Percentiles rank a stretch among this genome's conserved stretches.
Conservation (phyloP, 2,329 filamentous ascomycete genomes). For the Hortaea sp. region DNA sequence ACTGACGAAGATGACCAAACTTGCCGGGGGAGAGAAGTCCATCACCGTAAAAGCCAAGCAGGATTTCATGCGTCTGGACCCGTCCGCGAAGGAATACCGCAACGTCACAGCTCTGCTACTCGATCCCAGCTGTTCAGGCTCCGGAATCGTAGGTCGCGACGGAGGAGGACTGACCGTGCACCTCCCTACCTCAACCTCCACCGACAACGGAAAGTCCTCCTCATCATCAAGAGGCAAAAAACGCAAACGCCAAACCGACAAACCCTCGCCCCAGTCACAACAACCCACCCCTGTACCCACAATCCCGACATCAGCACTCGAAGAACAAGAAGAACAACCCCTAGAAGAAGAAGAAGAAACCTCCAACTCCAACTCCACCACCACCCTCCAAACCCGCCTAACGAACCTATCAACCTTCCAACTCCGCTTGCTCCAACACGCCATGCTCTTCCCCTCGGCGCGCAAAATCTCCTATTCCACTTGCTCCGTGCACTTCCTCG, state of each 20-base stretch:
- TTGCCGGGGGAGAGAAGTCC: conserved; percentile 58
- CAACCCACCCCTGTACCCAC: not conserved
- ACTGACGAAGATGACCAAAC: conserved; percentile 72
- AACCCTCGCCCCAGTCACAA: conserved; percentile 3
- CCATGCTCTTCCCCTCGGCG: conserved; percentile 69
- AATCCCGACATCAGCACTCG: too few relatives aligned
- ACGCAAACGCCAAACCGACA: conserved; percentile 18
- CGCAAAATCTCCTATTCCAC: conserved; percentile 81
- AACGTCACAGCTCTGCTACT: conserved; percentile 75
- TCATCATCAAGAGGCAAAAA: conserved; percentile 14
- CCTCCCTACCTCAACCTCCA: conserved; percentile 37
- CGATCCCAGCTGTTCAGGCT: conserved; percentile 92
- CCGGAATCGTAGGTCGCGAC: conserved; percentile 84
- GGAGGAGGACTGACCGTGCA: conserved; percentile 56
- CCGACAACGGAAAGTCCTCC: conserved; percentile 1
- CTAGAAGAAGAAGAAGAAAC: not conserved
- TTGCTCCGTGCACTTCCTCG: conserved; percentile 75
- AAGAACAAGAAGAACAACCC: conserved; percentile 1
- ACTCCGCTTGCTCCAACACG: conserved; percentile 69
- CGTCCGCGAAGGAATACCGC: conserved; percentile 48
- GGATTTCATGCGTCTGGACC: conserved; percentile 73
- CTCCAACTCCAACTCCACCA: not conserved
- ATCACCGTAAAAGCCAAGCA: conserved; percentile 62
- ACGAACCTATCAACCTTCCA: conserved; percentile 72
- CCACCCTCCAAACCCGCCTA: conserved; percentile 49